Conservation (phyloP, 148 eudicot genomes). For the Chenopodium album region DNA sequence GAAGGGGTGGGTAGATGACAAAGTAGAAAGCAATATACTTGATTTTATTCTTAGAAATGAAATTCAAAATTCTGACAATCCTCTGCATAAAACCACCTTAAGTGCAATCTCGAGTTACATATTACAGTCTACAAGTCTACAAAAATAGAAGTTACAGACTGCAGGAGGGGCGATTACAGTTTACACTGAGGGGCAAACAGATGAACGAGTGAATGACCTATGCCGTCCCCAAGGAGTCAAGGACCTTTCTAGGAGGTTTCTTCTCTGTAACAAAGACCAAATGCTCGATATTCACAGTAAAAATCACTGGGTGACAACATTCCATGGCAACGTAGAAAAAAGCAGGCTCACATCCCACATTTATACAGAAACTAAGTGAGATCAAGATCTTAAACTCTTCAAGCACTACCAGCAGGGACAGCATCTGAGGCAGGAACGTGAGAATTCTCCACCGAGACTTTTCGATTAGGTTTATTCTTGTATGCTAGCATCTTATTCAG, state of each 20-base stretch:
- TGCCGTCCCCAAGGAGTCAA: neutral
- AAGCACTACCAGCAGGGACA: slow-evolving; percentile 23
- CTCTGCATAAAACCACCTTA: neutral
- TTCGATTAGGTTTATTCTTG: slow-evolving; percentile 34
- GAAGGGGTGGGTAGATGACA: neutral
- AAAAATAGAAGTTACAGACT: neutral
- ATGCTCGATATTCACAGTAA: neutral
- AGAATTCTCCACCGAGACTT: slow-evolving; percentile 29
- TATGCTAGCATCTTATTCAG: slow-evolving; percentile 82
- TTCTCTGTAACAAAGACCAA: neutral
- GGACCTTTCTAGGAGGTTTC: neutral
- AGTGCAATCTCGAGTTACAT: slow-evolving; percentile 1
- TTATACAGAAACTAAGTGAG: slow-evolving; percentile 13
- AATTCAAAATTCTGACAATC: neutral
- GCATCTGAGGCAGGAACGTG: slow-evolving; percentile 22
- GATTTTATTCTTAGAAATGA: neutral
- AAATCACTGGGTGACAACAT: neutral
- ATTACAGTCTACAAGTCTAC: neutral
- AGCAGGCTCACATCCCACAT: slow-evolving; percentile 1
- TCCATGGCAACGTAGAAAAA: slow-evolving; percentile 1
- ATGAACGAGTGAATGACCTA: neutral
- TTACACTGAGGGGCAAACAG: neutral
- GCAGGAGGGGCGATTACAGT: neutral
- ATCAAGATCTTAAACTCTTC: neutral
- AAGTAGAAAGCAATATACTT: neutral